These are phyloP conservation scores for Fusarium temperatum DNA, from an alignment of 2,329 filamentous ascomycete species.

Conservation along the genomic window DNA sequence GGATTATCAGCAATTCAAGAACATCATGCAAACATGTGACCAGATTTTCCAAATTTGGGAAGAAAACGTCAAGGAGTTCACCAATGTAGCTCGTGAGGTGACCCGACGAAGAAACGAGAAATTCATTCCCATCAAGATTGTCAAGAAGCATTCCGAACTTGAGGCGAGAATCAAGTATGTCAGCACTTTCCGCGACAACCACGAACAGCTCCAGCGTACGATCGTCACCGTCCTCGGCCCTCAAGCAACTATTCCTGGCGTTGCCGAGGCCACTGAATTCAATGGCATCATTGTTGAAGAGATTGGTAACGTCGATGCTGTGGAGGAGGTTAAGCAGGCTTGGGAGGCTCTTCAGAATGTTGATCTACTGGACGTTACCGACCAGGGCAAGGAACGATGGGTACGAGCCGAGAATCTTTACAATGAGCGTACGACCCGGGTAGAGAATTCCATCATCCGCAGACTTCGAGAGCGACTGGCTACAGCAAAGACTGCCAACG, in stretches of 20 bases:
- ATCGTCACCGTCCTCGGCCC: slow-evolving; percentile 96
- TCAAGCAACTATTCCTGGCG: slow-evolving; percentile 65
- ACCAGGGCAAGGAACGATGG: slow-evolving; percentile 90
- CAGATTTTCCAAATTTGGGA: slow-evolving; percentile 94
- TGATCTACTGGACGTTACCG: slow-evolving; percentile 90
- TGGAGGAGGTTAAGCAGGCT: slow-evolving; percentile 93
- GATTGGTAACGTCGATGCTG: slow-evolving; percentile 95
- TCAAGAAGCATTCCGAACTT: slow-evolving; percentile 84
- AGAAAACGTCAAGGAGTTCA: slow-evolving; percentile 96
- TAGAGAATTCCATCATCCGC: slow-evolving; percentile 99
- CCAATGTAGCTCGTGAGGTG: slow-evolving; percentile 94
- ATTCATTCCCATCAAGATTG: slow-evolving; percentile 98
- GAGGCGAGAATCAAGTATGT: slow-evolving; percentile 95
- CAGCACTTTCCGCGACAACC: slow-evolving; percentile 92
- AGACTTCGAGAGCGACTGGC: slow-evolving; percentile 90
- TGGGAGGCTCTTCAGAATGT: slow-evolving; percentile 95
- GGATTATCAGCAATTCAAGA: slow-evolving; percentile 89
- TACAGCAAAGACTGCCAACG: slow-evolving; percentile 95
- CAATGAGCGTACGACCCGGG: slow-evolving; percentile 94
- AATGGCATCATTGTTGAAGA: slow-evolving; percentile 85
- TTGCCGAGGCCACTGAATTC: slow-evolving; percentile 59
- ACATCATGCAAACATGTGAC: slow-evolving; percentile 83
- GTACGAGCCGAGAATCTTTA: slow-evolving; percentile 94
- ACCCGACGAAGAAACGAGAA: slow-evolving; percentile 94
- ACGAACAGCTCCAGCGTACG: slow-evolving; percentile 95